These are phyloP conservation scores for Erythrobasidium hasegawianum DNA, from an alignment of 1,284 basidiomycete species.

Conservation along the genomic window DNA sequence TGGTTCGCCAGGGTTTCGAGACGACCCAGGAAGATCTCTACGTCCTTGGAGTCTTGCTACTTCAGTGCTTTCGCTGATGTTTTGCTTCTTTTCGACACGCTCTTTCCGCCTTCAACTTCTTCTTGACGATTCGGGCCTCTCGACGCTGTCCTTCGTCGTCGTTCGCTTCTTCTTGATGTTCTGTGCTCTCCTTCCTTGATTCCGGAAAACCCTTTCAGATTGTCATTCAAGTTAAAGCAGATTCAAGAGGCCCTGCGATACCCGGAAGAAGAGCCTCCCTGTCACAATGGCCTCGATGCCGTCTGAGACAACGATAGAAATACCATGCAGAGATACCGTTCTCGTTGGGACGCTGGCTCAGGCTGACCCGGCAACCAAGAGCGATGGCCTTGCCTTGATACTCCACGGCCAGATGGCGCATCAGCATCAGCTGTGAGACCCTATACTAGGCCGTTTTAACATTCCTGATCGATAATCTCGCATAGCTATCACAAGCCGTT, in stretches of 20 bases:
- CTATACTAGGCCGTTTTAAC: not conserved
- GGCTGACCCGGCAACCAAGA: slow-evolving; percentile 17
- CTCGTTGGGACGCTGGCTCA: slow-evolving; percentile 32
- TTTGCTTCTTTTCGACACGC: not conserved
- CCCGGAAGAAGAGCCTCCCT: too few species aligned
- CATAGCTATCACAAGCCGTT: slow-evolving; percentile 28
- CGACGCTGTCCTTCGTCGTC: too few species aligned
- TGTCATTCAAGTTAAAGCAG: too few species aligned
- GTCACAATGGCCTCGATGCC: too few species aligned
- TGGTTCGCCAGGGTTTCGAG: too few species aligned
- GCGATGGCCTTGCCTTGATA: slow-evolving; percentile 13
- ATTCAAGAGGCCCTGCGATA: too few species aligned
- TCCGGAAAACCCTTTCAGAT: too few species aligned
- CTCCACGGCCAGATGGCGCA: slow-evolving; percentile 34
- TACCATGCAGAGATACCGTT: slow-evolving; percentile 26
- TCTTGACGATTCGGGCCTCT: too few species aligned
- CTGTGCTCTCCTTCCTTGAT: not conserved
- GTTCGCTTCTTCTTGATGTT: not conserved
- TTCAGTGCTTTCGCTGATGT: too few species aligned
- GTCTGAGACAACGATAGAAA: not conserved
- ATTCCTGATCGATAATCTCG: not conserved
- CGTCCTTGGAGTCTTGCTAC: too few species aligned
- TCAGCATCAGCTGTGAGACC: slow-evolving; percentile 29
- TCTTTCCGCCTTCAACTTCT: too few species aligned
- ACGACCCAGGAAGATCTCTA: too few species aligned